Evolutionary conservation across 768 basidiomycete species (phyloP), one percentile per base, ranked within the genome.

Genomic region (Tricholoma hemisulphureum): DNA sequence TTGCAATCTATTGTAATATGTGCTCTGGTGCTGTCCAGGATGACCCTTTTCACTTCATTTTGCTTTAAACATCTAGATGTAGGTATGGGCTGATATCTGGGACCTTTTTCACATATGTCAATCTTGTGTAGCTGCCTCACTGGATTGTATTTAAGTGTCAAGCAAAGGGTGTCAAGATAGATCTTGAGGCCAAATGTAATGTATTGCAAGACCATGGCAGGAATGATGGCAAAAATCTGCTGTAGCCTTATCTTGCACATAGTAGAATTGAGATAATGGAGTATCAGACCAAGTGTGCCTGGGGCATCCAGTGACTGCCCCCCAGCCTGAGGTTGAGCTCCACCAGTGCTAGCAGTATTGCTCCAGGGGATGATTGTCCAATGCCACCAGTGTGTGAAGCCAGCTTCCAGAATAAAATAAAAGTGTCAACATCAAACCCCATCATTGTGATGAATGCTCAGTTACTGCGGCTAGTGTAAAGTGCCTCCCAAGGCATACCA

Each of bases 391-490:
- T 60, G 49, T 11, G 51, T 64, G 64, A 81, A 81, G 1, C 77
- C 68, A 26, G 54, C 59, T 9, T 54, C 53, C 0, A 80, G 61
- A 7, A 80, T 63, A 13, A 51, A 57, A 2, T 64, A 63, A 81
- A 81, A 0, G 75, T 77, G 0, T 11, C 53, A 2, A 71, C 67
- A 66, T 79, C 68, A 57, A 78, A 71, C 1, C 77, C 75, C 76
- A 78, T 78, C 0, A 75, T 81, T 0, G 75, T 80, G 37, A 81
- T 80, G 58, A 71, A 80, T 5, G 74, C 77, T 2, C 72, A 59
- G 53, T 80, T 73, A 58, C 65, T 67, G 5, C 54, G 62, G 41
- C 70, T 71, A 0, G 58, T 51, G 35, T 65, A 74, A 0, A 79
- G 67, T 0, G 23, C 26, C 58, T 72, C 71, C 74, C 75, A 77